Evolutionary conservation across 108 stramenopile species (phyloP).

Genomic region (Pseudonitzschia pungens): DNA sequence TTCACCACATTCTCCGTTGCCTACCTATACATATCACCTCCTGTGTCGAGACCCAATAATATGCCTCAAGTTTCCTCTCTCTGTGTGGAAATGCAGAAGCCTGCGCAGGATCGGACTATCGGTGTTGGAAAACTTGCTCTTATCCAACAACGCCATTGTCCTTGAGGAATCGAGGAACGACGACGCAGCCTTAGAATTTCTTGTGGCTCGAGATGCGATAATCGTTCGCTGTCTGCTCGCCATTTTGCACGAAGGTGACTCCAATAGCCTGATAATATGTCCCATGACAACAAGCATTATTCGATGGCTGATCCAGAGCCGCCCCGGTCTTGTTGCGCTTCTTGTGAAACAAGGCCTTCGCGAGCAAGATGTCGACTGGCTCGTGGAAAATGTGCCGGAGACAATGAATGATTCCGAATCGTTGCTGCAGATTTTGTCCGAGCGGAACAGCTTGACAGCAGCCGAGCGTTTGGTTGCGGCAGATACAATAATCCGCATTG

Average conservation of each 20-base stretch:
- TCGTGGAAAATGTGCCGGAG: constrained; percentile 73
- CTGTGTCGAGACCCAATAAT: constrained; percentile 68
- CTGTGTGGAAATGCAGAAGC: constrained; percentile 54
- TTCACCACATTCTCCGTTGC: constrained; percentile 39
- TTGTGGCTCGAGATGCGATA: constrained; percentile 53
- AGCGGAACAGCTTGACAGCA: constrained; percentile 50
- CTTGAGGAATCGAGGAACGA: constrained; percentile 21
- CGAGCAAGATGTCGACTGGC: constrained; percentile 54
- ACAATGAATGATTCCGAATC: constrained; percentile 48
- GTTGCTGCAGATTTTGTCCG: constrained; percentile 44
- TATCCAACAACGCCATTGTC: constrained; percentile 48
- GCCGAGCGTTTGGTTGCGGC: constrained; percentile 58
- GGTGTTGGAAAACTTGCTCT: constrained; percentile 42
- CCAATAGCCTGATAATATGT: constrained; percentile 28
- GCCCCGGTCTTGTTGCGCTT: constrained; percentile 56
- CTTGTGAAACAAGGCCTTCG: constrained; percentile 63
- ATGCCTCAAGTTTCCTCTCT: constrained; percentile 53
- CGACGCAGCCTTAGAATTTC: constrained; percentile 39
- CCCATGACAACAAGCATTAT: constrained; percentile 48
- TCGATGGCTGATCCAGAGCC: constrained; percentile 40
- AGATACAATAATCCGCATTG: constrained; percentile 59
- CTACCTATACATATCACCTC: constrained; percentile 42
- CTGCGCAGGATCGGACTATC: constrained; percentile 53
- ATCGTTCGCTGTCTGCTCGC: constrained; percentile 58
- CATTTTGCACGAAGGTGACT: constrained; percentile 27